Evolutionary conservation across 805 yeast species (phyloP).

Genomic region (Saturnispora ahearnii): DNA sequence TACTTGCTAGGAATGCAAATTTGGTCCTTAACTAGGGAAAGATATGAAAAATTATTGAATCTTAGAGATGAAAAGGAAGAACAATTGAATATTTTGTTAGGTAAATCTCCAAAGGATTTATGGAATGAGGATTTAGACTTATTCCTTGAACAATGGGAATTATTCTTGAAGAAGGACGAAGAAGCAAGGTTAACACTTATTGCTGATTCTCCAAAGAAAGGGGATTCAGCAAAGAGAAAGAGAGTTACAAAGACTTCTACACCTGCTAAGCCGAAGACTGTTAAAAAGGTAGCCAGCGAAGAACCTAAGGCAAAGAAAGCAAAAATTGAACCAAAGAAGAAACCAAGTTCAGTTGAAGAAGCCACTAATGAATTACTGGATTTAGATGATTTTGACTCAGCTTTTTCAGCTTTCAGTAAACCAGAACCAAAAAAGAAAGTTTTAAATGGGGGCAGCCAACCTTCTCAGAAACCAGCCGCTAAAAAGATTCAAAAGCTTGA

Average conservation of each 20-base stretch:
- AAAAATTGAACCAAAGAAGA: constrained; percentile 7
- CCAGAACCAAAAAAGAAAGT: neutral
- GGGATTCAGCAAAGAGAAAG: constrained; percentile 24
- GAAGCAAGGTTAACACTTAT: constrained; percentile 44
- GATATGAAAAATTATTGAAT: constrained; percentile 68
- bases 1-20: constrained; percentile 87
- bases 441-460: neutral
- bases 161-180: constrained; percentile 58
- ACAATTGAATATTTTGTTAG: constrained; percentile 58
- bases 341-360: constrained; percentile 14
- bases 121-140: constrained; percentile 81
- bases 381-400: constrained; percentile 11
- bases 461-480: neutral
- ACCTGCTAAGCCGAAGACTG: constrained; percentile 24
- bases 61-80: constrained; percentile 66
- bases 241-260: constrained; percentile 16
- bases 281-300: constrained; percentile 15
- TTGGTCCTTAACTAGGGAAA: constrained; percentile 87
- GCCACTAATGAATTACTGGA: constrained; percentile 3
- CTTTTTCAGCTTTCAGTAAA: constrained; percentile 5
- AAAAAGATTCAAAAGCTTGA: constrained; percentile 4
- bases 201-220: constrained; percentile 36
- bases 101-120: constrained; percentile 70
- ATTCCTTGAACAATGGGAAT: constrained; percentile 57
- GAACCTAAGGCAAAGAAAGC: constrained; percentile 9